Percentiles rank a stretch among this genome's conserved stretches.
These are phyloP conservation scores for Pinus taeda DNA, from an alignment of 75 land plant genomes.

Conservation along the genomic window DNA sequence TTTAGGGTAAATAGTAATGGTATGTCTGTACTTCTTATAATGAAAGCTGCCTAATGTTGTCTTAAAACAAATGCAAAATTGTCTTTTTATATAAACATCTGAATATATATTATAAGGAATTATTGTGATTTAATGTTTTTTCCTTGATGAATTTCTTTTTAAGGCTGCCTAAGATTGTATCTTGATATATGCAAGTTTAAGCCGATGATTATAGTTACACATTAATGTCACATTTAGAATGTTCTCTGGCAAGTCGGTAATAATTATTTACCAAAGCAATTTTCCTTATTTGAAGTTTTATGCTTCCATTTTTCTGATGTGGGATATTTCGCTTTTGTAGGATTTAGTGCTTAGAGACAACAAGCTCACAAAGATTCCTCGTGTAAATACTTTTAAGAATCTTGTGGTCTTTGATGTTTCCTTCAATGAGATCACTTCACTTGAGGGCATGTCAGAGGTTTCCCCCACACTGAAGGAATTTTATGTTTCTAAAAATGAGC, in stretches of 20 bases:
- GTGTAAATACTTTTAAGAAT: conserved; percentile 53
- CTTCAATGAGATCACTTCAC: conserved; percentile 83
- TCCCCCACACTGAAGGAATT: conserved; percentile 69
- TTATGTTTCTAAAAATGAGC: conserved; percentile 90
- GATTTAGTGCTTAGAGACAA: conserved; percentile 93
- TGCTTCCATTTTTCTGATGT: conserved; percentile 2
- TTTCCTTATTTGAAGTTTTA: background rate
- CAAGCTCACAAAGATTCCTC: conserved; percentile 70
- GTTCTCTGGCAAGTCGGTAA: background rate
- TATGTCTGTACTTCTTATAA: too few species aligned
- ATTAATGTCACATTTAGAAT: background rate
- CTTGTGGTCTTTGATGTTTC: conserved; percentile 89
- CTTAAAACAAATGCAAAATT: too few species aligned
- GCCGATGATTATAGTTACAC: background rate
- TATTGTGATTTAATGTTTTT: too few species aligned
- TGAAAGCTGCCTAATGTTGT: too few species aligned
- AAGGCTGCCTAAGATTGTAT: background rate
- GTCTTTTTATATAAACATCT: too few species aligned
- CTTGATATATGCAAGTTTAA: background rate
- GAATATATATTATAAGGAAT: too few species aligned
- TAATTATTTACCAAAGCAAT: background rate
- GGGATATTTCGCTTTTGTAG: conserved; percentile 35
- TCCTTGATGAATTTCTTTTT: too few species aligned
- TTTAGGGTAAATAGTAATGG: too few species aligned
- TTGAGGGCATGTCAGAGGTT: conserved; percentile 67